Base-by-base conservation (phyloP, 805 yeast species). In the Saturnispora besseyi region DNA sequence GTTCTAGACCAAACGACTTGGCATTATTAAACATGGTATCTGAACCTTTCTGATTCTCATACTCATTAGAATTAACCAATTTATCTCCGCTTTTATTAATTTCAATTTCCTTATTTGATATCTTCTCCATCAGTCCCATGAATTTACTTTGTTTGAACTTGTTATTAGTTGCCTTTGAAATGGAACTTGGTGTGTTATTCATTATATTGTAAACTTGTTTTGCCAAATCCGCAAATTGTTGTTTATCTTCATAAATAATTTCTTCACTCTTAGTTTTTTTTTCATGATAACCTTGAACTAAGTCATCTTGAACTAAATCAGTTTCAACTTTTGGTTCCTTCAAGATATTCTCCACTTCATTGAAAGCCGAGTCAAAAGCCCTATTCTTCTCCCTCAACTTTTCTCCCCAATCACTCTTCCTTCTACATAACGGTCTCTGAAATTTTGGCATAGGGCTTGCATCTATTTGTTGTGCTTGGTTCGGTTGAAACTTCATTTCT, bases 111-210 rank as follows among this genome's bases (percentile, higher is more conserved):
- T 72, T 63, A 12, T 60, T 60, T 15, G 72, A 64, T 8, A 73
- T 69, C 53, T 54, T 59, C 32, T 63, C 56, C 77, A 73, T 73
- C 31, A 73, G 57, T 49, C 69, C 68, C 49, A 73, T 55, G 48
- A 73, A 73, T 15, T 62, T 62, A 8, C 74, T 69, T 46, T 68
- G 66, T 55, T 65, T 62, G 54, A 73, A 71, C 53, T 73, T 73
- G 28, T 51, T 45, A 2, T 60, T 55, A 1, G 74, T 69, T 12
- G 59, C 59, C 4, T 51, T 50, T 12, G 72, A 62, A 1, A 61
- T 53, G 7, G 55, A 46, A 31, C 50, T 45, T 29, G 65, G 59
- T 7, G 65, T 56, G 28, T 60, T 58, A n/a, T 63, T 54, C 76
- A 73, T 72, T 5, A 69, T 59, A 36, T 59, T 55, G 29, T 66